Base-by-base conservation (phyloP, 495 filamentous ascomycete genomes). In the Peziza echinospora region DNA sequence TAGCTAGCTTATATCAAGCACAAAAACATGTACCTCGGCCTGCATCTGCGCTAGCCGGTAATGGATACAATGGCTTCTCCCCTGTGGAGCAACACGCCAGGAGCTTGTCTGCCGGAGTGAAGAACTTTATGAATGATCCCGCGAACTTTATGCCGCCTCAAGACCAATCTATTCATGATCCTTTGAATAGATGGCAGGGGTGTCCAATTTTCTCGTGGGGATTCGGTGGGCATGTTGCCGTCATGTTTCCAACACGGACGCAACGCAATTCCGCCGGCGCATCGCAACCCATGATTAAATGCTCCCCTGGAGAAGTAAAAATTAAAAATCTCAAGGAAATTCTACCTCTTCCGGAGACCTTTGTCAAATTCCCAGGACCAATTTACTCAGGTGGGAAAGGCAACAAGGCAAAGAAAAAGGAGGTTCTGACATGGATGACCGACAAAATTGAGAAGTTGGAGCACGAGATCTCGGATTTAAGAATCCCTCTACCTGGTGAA, bases 341-440 rank as follows among this genome's bases (percentile, higher is more conserved):
- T 45, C 59, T 80, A 26, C 76, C 80, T 6, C 56, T 84, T 9
- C 64, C 71, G 30, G 82, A 87, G 41, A 69, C 71, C 6, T 65
- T 89, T 45, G 71, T 74, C 11, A 80, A 74, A 50, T 93, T 96
- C 57, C 91, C 91, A 1, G 91, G 91, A 0, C 87, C 91, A 16
- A 65, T 94, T 8, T 59, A 52, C 57, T 47, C 40, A 2, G 57
- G 57, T 24, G 45, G 45, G 8, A 84, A 76, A 64, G 67, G 73
- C 25, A 94, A 50, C 22, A 60, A 96, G 57, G 74, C 75, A 0
- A 94, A 87, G 69, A 99, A 96, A 66, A 96, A 96, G 63, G 91
- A 99, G 47, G 71, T 81, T 3, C 46, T 86, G 28, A 61, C 77
- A 4, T 99, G 91, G 89, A 66, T 99, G 25, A 75, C 65, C 2